These are phyloP conservation scores for Eimeria sp. DNA, from an alignment of 169 alveolate species.

Conservation along the genomic window DNA sequence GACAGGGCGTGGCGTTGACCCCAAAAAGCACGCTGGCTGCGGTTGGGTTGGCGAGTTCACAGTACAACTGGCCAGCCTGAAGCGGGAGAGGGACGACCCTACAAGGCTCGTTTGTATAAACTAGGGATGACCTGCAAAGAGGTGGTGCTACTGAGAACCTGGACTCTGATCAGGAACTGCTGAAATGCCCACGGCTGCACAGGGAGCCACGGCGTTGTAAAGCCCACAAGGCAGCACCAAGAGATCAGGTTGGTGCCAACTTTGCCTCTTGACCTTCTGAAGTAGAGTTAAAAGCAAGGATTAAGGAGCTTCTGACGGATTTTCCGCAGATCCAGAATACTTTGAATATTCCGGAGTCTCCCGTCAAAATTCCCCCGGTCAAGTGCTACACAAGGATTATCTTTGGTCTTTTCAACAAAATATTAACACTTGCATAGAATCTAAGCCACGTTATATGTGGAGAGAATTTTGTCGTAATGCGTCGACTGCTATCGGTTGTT, in stretches of 20 bases:
- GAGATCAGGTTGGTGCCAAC: background rate
- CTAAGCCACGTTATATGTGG: background rate
- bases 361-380: background rate
- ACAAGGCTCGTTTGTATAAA: background rate
- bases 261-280: background rate
- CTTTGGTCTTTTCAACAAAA: background rate
- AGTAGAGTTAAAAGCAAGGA: background rate
- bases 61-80: background rate
- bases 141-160: background rate
- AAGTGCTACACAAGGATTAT: background rate
- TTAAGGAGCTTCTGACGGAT: background rate
- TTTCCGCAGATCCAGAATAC: conserved; percentile 2
- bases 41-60: background rate
- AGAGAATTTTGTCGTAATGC: background rate
- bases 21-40: background rate
- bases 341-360: background rate
- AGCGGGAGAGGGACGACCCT: background rate
- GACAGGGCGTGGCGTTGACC: background rate
- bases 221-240: background rate
- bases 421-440: background rate
- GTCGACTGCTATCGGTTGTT: conserved; percentile 12
- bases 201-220: background rate
- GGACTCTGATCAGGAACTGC: background rate
- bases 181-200: background rate
- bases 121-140: background rate